Percentiles rank a stretch among this genome's conserved stretches.
Conservation (phyloP, 1,284 basidiomycete species). For the Microbotryomycetes sp. region DNA sequence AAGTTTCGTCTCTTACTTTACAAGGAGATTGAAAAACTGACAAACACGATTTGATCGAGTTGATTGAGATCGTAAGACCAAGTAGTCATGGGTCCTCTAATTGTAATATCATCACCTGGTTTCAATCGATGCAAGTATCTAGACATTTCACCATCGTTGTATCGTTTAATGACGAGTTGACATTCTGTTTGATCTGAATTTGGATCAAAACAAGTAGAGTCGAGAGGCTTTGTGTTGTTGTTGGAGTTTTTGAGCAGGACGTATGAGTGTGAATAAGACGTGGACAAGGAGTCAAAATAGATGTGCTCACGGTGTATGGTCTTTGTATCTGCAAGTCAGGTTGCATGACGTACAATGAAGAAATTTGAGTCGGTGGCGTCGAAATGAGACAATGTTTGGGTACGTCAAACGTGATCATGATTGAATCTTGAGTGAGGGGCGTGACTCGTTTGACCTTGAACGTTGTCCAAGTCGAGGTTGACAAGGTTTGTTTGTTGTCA, state of each 20-base stretch:
- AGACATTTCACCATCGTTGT: slow-evolving; percentile 69
- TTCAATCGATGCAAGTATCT: slow-evolving; percentile 68
- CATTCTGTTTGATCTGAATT: slow-evolving; percentile 14
- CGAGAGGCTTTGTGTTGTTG: slow-evolving; percentile 50
- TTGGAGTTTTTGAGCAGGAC: slow-evolving; percentile 58
- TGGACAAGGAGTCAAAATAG: slow-evolving; percentile 47
- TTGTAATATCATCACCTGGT: slow-evolving; percentile 59
- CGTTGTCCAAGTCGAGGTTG: slow-evolving; percentile 58
- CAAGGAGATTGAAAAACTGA: slow-evolving; percentile 40
- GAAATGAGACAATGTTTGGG: slow-evolving; percentile 46
- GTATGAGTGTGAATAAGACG: not conserved
- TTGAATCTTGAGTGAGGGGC: slow-evolving; percentile 52
- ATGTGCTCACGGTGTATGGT: slow-evolving; percentile 55
- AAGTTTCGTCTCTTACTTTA: not conserved
- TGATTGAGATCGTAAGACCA: slow-evolving; percentile 57
- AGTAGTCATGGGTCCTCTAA: slow-evolving; percentile 69
- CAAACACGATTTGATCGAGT: slow-evolving; percentile 75
- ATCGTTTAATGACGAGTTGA: slow-evolving; percentile 43
- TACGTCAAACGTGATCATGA: slow-evolving; percentile 57
- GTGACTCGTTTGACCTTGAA: slow-evolving; percentile 55
- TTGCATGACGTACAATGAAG: slow-evolving; percentile 73
- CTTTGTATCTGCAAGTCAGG: slow-evolving; percentile 82
- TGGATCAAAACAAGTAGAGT: slow-evolving; percentile 66
- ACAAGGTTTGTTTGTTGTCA: slow-evolving; percentile 28
- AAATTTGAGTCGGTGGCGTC: slow-evolving; percentile 49